Evolutionary conservation across 345 rosid species (phyloP), one percentile per base, ranked within the genome.

Genomic region (Dipteronia sinensis): DNA sequence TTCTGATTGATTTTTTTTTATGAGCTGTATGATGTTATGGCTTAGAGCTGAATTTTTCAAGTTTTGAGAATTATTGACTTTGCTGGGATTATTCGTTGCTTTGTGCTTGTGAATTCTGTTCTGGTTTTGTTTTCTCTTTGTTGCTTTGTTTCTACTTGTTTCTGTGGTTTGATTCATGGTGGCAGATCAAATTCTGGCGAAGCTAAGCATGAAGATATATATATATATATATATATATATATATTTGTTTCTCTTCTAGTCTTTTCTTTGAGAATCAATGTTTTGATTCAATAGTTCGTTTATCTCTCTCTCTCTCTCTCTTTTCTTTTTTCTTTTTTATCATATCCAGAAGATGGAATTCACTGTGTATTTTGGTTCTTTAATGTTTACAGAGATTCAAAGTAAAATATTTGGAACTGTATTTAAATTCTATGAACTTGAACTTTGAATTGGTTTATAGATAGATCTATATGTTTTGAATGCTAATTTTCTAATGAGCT

Each of bases 321-420:
- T 12, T 27, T 1, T 27, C 1, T 27, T 27, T 27, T 27, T 27
- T 49, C 19, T 15, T 13, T 56, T n/a, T 5, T 1, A 59, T 59
- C 17, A n/a, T 44, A 42, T 40, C 8, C 25, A n/a, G n/a, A 40
- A 67, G 51, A 8, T 40, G 71, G 27, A 10, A 25, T 22, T 22
- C 7, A 25, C 9, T 23, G 67, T 12, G 34, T n/a, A 51, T n/a
- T 49, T 34, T 13, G 1, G 22, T 47, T 64, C 69, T 46, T 65
- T 65, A 20, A 9, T 3, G 17, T 23, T 3, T 10, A 12, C 19
- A 19, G n/a, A 75, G 44, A 9, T 64, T 76, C 29, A 47, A 56
- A 56, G 55, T 69, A 55, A 65, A 51, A 71, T 76, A 53, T n/a
- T 44, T 56, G 65, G 19, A 69, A 56, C 51, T 58, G 6, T 16